These are phyloP conservation scores for Scalesia atractyloides DNA, from an alignment of 129 eudicot genomes.

Conservation along the genomic window DNA sequence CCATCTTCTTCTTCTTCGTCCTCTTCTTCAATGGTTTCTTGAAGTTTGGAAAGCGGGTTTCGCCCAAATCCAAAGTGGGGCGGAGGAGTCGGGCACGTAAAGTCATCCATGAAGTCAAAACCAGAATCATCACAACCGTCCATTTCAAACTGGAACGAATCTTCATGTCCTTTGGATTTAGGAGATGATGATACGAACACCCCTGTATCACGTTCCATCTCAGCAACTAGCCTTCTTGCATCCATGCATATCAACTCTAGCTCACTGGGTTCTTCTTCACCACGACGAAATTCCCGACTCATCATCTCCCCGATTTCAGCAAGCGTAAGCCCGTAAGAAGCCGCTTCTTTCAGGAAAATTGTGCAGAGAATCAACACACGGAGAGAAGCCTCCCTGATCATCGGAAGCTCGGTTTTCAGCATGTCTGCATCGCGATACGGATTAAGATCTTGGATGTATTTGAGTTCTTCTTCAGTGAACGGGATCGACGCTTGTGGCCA, in stretches of 20 bases:
- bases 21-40: constrained; percentile 59
- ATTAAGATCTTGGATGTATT: constrained; percentile 70
- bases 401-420: constrained; percentile 72
- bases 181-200: constrained; percentile 44
- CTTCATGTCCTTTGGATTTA: constrained; percentile 42
- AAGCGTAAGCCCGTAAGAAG: constrained; percentile 74
- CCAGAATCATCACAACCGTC: constrained; percentile 51
- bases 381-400: constrained; percentile 84
- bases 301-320: constrained; percentile 97
- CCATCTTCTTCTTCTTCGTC: constrained; percentile 44
- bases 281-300: constrained; percentile 80
- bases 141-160: constrained; percentile 54
- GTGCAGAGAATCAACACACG: constrained; percentile 77
- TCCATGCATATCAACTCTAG: constrained; percentile 80
- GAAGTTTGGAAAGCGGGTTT: constrained; percentile 55
- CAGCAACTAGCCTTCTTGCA: constrained; percentile 65
- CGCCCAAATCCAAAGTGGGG: constrained; percentile 43
- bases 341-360: constrained; percentile 82
- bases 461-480: constrained; percentile 81
- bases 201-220: constrained; percentile 33
- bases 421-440: constrained; percentile 63
- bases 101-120: constrained; percentile 34
- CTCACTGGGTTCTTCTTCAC: constrained; percentile 96
- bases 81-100: constrained; percentile 8
- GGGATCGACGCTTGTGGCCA: constrained; percentile 99